Evolutionary conservation across 192 early-diverging fungal species (phyloP).

Genomic region (Coemansia sp.): DNA sequence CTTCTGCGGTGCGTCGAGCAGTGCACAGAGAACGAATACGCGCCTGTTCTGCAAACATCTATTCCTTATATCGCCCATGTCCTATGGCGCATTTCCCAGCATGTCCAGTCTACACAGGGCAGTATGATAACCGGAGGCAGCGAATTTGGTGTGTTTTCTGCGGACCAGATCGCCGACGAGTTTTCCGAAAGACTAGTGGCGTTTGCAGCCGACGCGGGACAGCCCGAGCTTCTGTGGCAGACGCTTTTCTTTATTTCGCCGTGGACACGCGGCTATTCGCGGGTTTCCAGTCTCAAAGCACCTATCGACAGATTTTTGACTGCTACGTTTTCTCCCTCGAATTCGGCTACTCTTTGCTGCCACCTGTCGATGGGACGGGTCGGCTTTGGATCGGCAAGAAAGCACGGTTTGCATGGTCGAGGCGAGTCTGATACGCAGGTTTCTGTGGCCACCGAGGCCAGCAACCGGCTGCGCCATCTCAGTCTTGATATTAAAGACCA

Average conservation of each 20-base stretch:
- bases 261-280: slow-evolving; percentile 29
- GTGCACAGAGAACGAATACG: slow-evolving; percentile 16
- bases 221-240: slow-evolving; percentile 27
- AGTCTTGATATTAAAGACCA: neutral
- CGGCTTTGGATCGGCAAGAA: neutral
- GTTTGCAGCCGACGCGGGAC: slow-evolving; percentile 21
- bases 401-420: neutral
- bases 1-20: slow-evolving; percentile 26
- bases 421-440: slow-evolving; percentile 7
- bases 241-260: slow-evolving; percentile 36
- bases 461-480: neutral
- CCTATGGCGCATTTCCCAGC: slow-evolving; percentile 16
- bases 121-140: neutral
- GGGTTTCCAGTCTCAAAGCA: slow-evolving; percentile 23
- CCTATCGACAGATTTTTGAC: slow-evolving; percentile 13
- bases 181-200: slow-evolving; percentile 35
- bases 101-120: slow-evolving; percentile 1
- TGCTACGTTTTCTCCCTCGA: slow-evolving; percentile 16
- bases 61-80: slow-evolving; percentile 37
- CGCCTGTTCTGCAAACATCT: neutral
- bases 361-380: slow-evolving; percentile 19
- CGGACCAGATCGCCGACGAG: slow-evolving; percentile 14
- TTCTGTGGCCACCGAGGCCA: slow-evolving; percentile 6
- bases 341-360: slow-evolving; percentile 20
- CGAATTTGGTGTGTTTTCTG: neutral